Base-by-base conservation (phyloP, 1,284 basidiomycete species). In the Sporisorium exsertum region DNA sequence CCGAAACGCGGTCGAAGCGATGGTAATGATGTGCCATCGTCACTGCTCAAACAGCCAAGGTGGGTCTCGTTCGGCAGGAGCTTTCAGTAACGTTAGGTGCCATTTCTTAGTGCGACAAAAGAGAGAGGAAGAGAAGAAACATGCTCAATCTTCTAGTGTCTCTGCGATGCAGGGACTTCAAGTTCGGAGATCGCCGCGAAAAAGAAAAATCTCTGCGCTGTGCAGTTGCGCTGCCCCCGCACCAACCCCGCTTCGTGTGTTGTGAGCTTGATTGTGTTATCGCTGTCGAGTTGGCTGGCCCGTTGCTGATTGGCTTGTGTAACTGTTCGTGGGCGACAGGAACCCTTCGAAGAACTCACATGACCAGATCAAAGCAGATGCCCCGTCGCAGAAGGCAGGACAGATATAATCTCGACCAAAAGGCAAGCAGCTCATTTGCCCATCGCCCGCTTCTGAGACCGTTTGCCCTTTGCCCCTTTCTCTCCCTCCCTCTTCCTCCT, bases 381-480 rank as follows among this genome's bases (percentile, higher is more conserved):
- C 18, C 37, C n/a, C n/a, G 37, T 10, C 6, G 42, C 9, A 43
- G 18, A 32, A 2, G 12, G 12, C 15, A 32, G 27, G n/a, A 55
- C 32, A 57, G 55, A 57, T 57, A 57, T 57, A 57, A 57, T 27
- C 22, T 47, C 22, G 55, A 46, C 43, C 43, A 35, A 13, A 46
- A 18, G 18, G 45, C 26, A 45, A 56, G 40, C 37, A 29, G 18
- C 26, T 26, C 18, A 7, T 26, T 20, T n/a, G 26, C 43, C 37
- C 33, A 18, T 24, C n/a, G 52, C 37, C 52, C 52, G 52, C 24
- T 43, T 13, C 18, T 13, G 52, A 26, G 37, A 42, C 22, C 24
- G 52, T 40, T 54, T 20, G 18, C 52, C 13, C 50, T 26, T 24
- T 22, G 10, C 45, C 45, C 26, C 24, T 26, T 24, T 24, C 24